phyloP scores from a whole-genome alignment of 2,329 filamentous ascomycete genomes.

The Trichoderma koningii region DNA sequence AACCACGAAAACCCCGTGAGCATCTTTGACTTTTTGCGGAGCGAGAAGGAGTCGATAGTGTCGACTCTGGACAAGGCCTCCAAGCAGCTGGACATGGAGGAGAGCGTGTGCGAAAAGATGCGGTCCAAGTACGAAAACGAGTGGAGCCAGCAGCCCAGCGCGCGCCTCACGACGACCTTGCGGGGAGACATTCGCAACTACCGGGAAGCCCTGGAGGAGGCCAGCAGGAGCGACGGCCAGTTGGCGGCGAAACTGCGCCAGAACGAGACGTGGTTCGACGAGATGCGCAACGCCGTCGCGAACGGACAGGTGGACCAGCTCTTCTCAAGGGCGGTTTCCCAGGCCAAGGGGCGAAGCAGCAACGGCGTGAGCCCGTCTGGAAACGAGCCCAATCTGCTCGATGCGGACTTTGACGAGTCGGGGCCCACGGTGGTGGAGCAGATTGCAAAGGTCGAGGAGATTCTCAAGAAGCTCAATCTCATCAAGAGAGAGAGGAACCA shows the following conservation, averaged over 20 bases:
- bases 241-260: constrained; percentile 81
- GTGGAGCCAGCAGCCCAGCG: constrained; percentile 97
- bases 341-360: constrained; percentile 67
- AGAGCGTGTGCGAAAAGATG: constrained; percentile 99
- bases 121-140: constrained; percentile 92
- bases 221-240: constrained; percentile 80
- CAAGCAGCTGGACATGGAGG: constrained; percentile 93
- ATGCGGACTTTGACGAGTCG: constrained; percentile 85
- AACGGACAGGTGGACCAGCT: constrained; percentile 83
- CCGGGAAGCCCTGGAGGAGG: constrained; percentile 85
- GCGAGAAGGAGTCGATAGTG: constrained; percentile 75
- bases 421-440: constrained; percentile 83
- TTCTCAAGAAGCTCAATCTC: constrained; percentile 86
- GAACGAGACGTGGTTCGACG: constrained; percentile 85
- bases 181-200: constrained; percentile 87
- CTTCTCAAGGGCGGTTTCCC: constrained; percentile 83
- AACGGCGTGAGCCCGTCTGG: constrained; percentile 61
- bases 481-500: constrained; percentile 91
- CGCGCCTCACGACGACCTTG: constrained; percentile 82
- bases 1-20: constrained; percentile 77
- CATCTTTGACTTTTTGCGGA: constrained; percentile 77
- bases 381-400: constrained; percentile 77
- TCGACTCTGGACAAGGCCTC: constrained; percentile 74
- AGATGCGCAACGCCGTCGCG: constrained; percentile 89
- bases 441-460: constrained; percentile 83